Percentiles rank a stretch among this genome's conserved stretches.
Evolutionary conservation across 2,329 filamentous ascomycete genomes (phyloP).

Genomic region (Sporothrix globosa): DNA sequence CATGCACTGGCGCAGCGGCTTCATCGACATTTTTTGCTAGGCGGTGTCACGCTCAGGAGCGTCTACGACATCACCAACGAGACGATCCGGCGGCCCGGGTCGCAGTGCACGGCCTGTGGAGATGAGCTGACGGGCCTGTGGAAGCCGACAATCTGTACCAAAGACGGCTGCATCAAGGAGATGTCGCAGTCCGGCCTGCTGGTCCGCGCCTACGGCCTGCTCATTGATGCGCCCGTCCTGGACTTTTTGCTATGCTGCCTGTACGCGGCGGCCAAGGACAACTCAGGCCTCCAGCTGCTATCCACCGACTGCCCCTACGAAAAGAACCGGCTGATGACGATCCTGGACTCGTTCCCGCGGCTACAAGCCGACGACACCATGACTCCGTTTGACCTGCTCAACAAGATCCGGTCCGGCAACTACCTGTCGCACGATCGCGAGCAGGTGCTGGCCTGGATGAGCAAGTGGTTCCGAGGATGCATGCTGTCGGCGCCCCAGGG

Average conservation of each 20-base stretch:
- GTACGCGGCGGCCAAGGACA: slow-evolving; percentile 34
- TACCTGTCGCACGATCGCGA: slow-evolving; percentile 29
- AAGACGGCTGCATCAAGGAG: slow-evolving; percentile 30
- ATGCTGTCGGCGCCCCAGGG: slow-evolving; percentile 37
- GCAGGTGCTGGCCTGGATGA: slow-evolving; percentile 38
- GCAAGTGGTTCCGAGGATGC: slow-evolving; percentile 37
- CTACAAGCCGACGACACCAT: slow-evolving; percentile 28
- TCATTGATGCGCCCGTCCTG: slow-evolving; percentile 37
- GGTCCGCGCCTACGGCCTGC: slow-evolving; percentile 33
- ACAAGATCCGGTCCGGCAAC: slow-evolving; percentile 30
- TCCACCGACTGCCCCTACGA: slow-evolving; percentile 34
- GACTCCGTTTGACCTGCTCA: slow-evolving; percentile 33
- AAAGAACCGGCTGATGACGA: slow-evolving; percentile 22
- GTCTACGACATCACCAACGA: slow-evolving; percentile 33
- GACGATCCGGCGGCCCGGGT: slow-evolving; percentile 33
- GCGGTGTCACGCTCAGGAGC: slow-evolving; percentile 6
- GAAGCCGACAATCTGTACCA: slow-evolving; percentile 36
- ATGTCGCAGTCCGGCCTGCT: slow-evolving; percentile 34
- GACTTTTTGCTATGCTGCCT: slow-evolving; percentile 38
- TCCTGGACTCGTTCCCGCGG: slow-evolving; percentile 38
- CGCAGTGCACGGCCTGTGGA: slow-evolving; percentile 36
- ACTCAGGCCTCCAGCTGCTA: slow-evolving; percentile 33
- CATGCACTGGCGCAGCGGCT: slow-evolving; percentile 37
- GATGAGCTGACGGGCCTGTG: slow-evolving; percentile 30
- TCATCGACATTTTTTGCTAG: slow-evolving; percentile 30